Base-by-base conservation (phyloP, 495 filamentous ascomycete genomes). In the Bacidia rubella region DNA sequence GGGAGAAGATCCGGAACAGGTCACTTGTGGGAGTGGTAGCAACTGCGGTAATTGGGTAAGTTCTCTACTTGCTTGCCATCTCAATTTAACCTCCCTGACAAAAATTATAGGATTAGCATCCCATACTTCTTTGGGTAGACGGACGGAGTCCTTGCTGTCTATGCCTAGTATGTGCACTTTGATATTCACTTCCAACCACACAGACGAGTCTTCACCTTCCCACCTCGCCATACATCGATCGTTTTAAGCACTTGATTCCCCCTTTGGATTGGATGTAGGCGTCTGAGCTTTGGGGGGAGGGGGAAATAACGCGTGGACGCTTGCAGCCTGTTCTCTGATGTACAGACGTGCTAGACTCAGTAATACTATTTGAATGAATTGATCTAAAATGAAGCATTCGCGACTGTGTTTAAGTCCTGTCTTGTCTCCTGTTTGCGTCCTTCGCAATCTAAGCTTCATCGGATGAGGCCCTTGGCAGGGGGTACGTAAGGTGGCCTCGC, bases 11-110 rank as follows among this genome's bases (percentile, higher is more conserved):
- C 39, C 79, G 83, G 66, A 87, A 80, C 60, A 79, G 86, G 60
- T 87, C 90, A 49, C 72, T 92, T 52, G 72, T 93, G 60, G 90
- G 92, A 41, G 75, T 96, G 49, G 85, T 80, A 32, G 87, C 83
- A 40, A 87, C 84, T 21, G 77, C 95, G 65, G 84, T 85, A 25
- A 73, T 96, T 68, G 89, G 88, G 90, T 96, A 74, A 69, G 88
- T 82, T n/a, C n/a, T n/a, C 41, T 29, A 47, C 4, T 23, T 5
- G 26, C 39, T 25, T 7, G 22, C 20, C 41, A 9, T 9, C 5
- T 21, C 2, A 26, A 56, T 54, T 52, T 22, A 26, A 2, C 17
- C 3, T 41, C 22, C 47, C 56, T 58, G 27, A 58, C 24, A 29
- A 62, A 47, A 44, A 54, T 62, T 57, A 75, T 22, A 81, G 79